Conservation (phyloP, 2,329 filamentous ascomycete species). For the Pseudogymnoascus verrucosus region DNA sequence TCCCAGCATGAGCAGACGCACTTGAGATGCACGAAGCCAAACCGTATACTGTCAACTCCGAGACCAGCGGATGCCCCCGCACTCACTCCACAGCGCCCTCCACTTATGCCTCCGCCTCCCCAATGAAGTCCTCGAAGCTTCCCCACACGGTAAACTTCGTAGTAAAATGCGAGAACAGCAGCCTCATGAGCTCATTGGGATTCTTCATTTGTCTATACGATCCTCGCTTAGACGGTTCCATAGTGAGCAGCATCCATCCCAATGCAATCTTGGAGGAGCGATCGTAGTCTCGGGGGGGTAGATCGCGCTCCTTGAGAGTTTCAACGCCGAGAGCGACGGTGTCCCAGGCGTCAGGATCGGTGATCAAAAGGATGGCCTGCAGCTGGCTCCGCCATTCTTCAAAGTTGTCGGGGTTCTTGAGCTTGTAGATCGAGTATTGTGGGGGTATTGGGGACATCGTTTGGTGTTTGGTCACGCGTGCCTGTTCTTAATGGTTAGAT, state of each 20-base stretch:
- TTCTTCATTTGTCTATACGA: constrained; percentile 6
- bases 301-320: background rate
- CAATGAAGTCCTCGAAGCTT: background rate
- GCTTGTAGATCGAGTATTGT: background rate
- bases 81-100: background rate
- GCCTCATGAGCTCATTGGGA: background rate
- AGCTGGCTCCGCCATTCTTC: constrained; percentile 4
- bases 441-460: constrained; percentile 1
- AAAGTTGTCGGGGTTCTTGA: background rate
- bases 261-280: background rate
- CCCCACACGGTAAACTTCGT: constrained; percentile 2
- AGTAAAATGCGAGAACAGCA: constrained; percentile 1
- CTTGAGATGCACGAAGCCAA: background rate
- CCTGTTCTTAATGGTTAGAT: background rate
- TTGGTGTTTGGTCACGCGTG: background rate
- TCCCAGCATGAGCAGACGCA: background rate
- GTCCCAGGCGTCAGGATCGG: background rate
- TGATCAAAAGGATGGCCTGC: background rate
- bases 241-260: constrained; percentile 6
- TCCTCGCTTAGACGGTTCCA: background rate
- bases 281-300: background rate
- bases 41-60: background rate
- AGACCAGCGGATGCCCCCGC: background rate
- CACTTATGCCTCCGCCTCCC: background rate
- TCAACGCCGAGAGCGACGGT: background rate